phyloP scores from a whole-genome alignment of 2,329 filamentous ascomycete species.

The Orbilia javanica region DNA sequence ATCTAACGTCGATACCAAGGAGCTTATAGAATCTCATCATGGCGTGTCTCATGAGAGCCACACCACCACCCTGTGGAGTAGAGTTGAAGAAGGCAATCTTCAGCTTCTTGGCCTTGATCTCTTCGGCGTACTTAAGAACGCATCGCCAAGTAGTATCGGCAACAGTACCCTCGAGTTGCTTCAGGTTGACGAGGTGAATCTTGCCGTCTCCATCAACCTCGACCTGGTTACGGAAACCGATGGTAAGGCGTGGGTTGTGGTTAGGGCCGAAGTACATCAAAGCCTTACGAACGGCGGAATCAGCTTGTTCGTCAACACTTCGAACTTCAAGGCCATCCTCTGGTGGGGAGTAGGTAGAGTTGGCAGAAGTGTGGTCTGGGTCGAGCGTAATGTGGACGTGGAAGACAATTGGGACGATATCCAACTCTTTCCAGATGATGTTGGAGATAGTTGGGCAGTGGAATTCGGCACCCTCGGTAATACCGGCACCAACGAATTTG shows the following conservation, averaged over 20 bases:
- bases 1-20: constrained; percentile 77
- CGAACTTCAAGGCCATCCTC: constrained; percentile 63
- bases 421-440: constrained; percentile 80
- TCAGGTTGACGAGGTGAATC: constrained; percentile 71
- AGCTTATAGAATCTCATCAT: constrained; percentile 78
- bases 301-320: constrained; percentile 81
- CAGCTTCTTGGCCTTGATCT: constrained; percentile 74
- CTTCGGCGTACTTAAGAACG: constrained; percentile 73
- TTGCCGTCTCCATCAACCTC: constrained; percentile 77
- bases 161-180: constrained; percentile 75
- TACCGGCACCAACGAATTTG: constrained; percentile 81
- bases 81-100: constrained; percentile 83
- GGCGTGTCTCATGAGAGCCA: constrained; percentile 84
- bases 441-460: constrained; percentile 76
- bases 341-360: constrained; percentile 64
- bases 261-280: constrained; percentile 82
- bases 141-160: constrained; percentile 74
- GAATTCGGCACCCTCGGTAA: constrained; percentile 73
- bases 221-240: constrained; percentile 77
- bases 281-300: constrained; percentile 83
- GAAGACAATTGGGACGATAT: constrained; percentile 79
- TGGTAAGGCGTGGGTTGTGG: constrained; percentile 75
- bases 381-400: constrained; percentile 63
- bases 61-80: constrained; percentile 84
- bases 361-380: constrained; percentile 47